Conservation (phyloP, 495 filamentous ascomycete species). For the Daldinia grandis region DNA sequence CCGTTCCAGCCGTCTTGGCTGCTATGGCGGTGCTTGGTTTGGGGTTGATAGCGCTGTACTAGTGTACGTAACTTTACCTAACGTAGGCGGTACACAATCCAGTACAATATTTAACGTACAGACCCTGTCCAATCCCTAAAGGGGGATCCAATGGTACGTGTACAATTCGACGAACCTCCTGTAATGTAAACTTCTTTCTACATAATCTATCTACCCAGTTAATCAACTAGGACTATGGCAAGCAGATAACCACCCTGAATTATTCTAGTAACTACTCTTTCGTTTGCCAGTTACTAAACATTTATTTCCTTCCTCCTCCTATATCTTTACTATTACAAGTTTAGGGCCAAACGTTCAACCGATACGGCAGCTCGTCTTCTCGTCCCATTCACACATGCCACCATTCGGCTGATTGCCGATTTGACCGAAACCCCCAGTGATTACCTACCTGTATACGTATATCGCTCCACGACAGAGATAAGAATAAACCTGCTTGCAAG, state of each 20-base stretch:
- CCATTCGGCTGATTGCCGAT: constrained; percentile 26
- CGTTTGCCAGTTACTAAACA: neutral
- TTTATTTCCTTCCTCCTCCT: neutral
- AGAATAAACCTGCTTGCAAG: constrained; percentile 14
- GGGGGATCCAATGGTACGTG: constrained; percentile 37
- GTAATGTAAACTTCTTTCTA: constrained; percentile 37
- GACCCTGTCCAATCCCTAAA: constrained; percentile 18
- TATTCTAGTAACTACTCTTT: neutral
- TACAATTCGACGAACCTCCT: constrained; percentile 37
- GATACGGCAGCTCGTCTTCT: neutral
- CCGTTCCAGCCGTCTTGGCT: constrained; percentile 29
- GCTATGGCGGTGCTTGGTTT: constrained; percentile 13
- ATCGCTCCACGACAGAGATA: constrained; percentile 21
- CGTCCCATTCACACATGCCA: constrained; percentile 21
- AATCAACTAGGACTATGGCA: constrained; percentile 4
- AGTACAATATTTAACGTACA: constrained; percentile 19
- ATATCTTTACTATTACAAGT: neutral
- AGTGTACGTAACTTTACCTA: neutral
- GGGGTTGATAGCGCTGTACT: constrained; percentile 6
- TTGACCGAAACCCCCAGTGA: constrained; percentile 8
- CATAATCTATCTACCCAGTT: neutral
- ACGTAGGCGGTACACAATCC: neutral
- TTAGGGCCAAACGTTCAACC: neutral
- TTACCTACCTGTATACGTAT: constrained; percentile 16
- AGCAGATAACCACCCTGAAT: neutral